Conservation (phyloP, 139 green algal genomes). For the Chlorella sp. region DNA sequence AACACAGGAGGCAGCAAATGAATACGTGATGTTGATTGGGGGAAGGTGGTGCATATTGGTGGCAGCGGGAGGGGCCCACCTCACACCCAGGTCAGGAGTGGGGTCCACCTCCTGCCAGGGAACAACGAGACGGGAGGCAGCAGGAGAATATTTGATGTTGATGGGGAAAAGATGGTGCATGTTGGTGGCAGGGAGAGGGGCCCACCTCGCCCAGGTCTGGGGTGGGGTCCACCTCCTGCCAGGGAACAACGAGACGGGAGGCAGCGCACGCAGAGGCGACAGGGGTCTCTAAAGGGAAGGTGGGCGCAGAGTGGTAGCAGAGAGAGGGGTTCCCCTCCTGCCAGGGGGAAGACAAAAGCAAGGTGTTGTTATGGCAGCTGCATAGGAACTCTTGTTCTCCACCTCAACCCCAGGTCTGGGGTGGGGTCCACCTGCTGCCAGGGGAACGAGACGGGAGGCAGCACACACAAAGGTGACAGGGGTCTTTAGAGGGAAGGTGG, state of each 20-base stretch:
- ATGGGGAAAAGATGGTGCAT: neutral
- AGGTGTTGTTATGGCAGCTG: too few species aligned
- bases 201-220: slow-evolving; percentile 77
- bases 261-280: neutral
- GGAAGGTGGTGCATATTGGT: too few species aligned
- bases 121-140: neutral
- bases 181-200: too few species aligned
- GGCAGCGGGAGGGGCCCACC: too few species aligned
- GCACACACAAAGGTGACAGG: neutral
- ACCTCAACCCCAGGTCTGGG: slow-evolving; percentile 76
- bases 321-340: neutral
- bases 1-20: neutral
- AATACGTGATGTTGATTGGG: neutral
- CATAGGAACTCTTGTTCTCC: slow-evolving; percentile 34
- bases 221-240: slow-evolving; percentile 94
- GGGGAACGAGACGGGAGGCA: too few species aligned
- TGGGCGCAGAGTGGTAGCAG: neutral
- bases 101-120: slow-evolving; percentile 92
- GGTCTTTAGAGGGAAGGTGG: neutral
- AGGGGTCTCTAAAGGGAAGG: neutral
- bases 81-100: slow-evolving; percentile 72
- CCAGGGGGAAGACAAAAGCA: neutral
- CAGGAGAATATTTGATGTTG: neutral
- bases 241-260: too few species aligned
- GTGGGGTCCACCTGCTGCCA: slow-evolving; percentile 94